These are phyloP conservation scores for Lachancea kluyveri DNA, from an alignment of 805 yeast species.

Conservation along the genomic window DNA sequence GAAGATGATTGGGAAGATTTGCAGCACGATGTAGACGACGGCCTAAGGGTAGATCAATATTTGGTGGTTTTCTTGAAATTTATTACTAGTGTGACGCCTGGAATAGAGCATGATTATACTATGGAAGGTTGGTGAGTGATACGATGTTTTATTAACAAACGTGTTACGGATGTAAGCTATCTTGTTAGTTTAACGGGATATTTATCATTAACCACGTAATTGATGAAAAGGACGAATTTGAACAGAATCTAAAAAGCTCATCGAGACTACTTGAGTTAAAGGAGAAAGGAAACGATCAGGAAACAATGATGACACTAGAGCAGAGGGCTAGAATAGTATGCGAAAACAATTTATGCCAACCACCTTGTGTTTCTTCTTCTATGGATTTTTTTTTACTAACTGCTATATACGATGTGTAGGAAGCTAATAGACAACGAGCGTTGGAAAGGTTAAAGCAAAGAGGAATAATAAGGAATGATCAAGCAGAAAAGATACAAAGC, in stretches of 20 bases:
- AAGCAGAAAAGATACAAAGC: conserved; percentile 17
- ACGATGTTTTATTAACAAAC: no score
- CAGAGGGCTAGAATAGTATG: conserved; percentile 32
- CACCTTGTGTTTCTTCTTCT: no score
- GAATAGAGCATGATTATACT: conserved; percentile 96
- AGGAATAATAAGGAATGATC: conserved; percentile 29
- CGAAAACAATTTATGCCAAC: no score
- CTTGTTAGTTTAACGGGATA: no score
- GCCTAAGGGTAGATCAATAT: conserved; percentile 85
- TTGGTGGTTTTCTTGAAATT: conserved; percentile 84
- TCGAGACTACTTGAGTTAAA: no score
- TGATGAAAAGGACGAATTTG: no score
- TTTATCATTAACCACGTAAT: no score
- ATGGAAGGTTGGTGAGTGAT: conserved; percentile 85
- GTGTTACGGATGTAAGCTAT: no score
- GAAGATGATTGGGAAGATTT: conserved; percentile 58
- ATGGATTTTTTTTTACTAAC: conserved; percentile 4
- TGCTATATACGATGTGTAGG: conserved; percentile 35
- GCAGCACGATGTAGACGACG: conserved; percentile 34
- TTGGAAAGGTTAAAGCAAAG: conserved; percentile 48
- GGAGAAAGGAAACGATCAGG: no score
- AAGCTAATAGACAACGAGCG: conserved; percentile 58
- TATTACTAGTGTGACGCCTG: conserved; percentile 95
- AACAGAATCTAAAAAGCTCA: no score
- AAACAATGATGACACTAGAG: conserved; percentile 20